Percentiles rank a stretch among this genome's conserved stretches.
These are phyloP conservation scores for Geranomyces variabilis DNA, from an alignment of 192 early-diverging fungal species.

Conservation along the genomic window DNA sequence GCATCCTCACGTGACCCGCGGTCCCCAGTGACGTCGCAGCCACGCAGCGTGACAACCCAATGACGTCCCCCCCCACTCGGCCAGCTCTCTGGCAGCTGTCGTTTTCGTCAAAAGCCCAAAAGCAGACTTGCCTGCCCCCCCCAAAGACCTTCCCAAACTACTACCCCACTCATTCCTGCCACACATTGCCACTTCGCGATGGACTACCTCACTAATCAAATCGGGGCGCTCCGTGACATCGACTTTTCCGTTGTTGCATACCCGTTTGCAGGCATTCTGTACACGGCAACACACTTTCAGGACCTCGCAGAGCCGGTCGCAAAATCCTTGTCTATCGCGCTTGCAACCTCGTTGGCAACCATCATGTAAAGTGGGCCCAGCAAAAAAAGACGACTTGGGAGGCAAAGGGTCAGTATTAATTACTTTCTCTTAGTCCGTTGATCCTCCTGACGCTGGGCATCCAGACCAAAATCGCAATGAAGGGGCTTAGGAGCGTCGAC, in stretches of 20 bases:
- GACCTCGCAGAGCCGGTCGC: constrained; percentile 26
- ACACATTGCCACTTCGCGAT: too few species aligned
- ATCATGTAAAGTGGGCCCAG: constrained; percentile 31
- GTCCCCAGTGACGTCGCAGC: too few species aligned
- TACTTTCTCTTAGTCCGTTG: constrained; percentile 9
- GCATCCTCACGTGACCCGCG: too few species aligned
- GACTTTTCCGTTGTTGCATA: constrained; percentile 13
- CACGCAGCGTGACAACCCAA: too few species aligned
- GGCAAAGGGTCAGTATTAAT: not conserved
- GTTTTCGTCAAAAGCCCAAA: too few species aligned
- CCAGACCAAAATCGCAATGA: constrained; percentile 1
- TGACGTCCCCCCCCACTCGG: too few species aligned
- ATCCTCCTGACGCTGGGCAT: constrained; percentile 14
- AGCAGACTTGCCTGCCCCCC: too few species aligned
- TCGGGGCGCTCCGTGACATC: not conserved
- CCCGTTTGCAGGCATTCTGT: constrained; percentile 27
- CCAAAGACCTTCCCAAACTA: too few species aligned
- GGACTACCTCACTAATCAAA: too few species aligned
- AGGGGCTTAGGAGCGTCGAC: constrained; percentile 1
- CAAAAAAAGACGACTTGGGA: too few species aligned
- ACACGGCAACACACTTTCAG: constrained; percentile 18
- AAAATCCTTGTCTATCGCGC: constrained; percentile 19
- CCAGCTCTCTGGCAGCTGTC: too few species aligned
- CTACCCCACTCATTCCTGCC: too few species aligned
- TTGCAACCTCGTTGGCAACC: constrained; percentile 25